These are phyloP conservation scores for Plenodomus tracheiphilus DNA, from an alignment of 2,329 filamentous ascomycete species.

Conservation along the genomic window DNA sequence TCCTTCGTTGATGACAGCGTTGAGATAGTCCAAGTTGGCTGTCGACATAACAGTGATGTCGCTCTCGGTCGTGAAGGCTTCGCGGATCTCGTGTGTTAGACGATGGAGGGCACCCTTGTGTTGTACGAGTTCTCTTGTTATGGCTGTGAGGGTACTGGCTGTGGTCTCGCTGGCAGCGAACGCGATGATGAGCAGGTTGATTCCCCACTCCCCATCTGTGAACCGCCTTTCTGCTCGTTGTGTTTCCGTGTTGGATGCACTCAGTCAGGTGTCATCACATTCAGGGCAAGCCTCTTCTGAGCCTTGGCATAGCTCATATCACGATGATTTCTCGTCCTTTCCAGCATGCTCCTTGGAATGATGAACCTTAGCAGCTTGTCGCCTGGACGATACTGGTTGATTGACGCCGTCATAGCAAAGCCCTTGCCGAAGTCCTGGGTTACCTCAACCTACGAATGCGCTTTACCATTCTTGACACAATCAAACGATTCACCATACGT, in stretches of 20 bases:
- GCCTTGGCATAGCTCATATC: conserved; percentile 28
- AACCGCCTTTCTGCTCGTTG: conserved; percentile 19
- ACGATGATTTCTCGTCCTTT: conserved; percentile 26
- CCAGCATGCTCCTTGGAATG: conserved; percentile 28
- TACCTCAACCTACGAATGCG: conserved; percentile 46
- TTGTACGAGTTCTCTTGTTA: conserved; percentile 38
- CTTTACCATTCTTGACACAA: conserved; percentile 40
- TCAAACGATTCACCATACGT: conserved; percentile 56
- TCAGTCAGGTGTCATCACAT: conserved; percentile 30
- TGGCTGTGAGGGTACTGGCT: conserved; percentile 44
- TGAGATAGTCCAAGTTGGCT: conserved; percentile 25
- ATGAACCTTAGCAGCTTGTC: conserved; percentile 26
- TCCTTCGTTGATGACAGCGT: conserved; percentile 44
- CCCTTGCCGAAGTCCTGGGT: conserved; percentile 32
- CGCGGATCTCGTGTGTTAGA: conserved; percentile 29
- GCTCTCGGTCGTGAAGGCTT: conserved; percentile 20
- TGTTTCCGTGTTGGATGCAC: conserved; percentile 31
- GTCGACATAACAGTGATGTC: conserved; percentile 29
- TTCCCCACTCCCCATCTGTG: too few species aligned
- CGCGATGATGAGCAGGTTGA: conserved; percentile 45
- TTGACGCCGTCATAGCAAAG: conserved; percentile 31
- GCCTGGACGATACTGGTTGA: conserved; percentile 29
- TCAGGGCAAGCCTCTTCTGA: conserved; percentile 22
- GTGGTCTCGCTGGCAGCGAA: conserved; percentile 51
- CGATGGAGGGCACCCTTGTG: conserved; percentile 29